A percentile compares a stretch with the other conserved stretches of the same genome.
These are phyloP conservation scores for sunflower (Helianthus annuus) DNA, from an alignment of 129 eudicot species.

Conservation along the genomic window HanXRQr2.0-SUNRISE NC_035433.2:55500469-55500968, in stretches of 20 bases:
- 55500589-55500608: slow-evolving; percentile 89
- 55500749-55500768: background rate
- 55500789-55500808: no score
- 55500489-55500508: slow-evolving; percentile 53
- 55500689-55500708: no score
- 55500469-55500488: background rate
- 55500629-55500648: slow-evolving; percentile 97
- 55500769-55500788: no score
- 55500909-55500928: no score
- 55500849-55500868: no score
- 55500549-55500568: slow-evolving; percentile 93
- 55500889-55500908: background rate
- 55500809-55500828: no score
- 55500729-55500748: no score
- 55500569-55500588: slow-evolving; percentile 81
- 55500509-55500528: slow-evolving; percentile 66
- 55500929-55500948: no score
- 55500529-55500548: slow-evolving; percentile 85
- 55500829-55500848: no score
- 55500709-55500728: no score
- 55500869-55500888: no score
- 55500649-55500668: slow-evolving; percentile 91
- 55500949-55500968: no score
- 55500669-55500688: slow-evolving; percentile 47
- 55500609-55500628: slow-evolving; percentile 71